Conservation (phyloP, 495 filamentous ascomycete genomes). For the Aspergillus indologenus region DNA sequence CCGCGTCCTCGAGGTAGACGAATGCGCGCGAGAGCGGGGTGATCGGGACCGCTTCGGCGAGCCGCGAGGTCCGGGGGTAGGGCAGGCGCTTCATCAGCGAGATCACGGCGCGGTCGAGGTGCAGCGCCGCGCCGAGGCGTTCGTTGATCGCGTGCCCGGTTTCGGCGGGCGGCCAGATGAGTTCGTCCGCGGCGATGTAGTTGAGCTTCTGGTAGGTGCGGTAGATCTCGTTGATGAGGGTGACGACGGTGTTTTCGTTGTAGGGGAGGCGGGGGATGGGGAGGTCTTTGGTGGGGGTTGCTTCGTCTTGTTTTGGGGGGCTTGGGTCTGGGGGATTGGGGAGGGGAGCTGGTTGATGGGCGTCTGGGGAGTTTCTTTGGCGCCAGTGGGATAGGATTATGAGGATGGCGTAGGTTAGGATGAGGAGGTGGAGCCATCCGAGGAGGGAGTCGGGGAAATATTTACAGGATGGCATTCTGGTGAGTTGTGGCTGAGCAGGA, state of each 20-base stretch:
- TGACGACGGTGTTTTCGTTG: not conserved
- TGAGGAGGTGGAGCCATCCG: no score
- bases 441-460: no score
- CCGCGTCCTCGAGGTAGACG: not conserved
- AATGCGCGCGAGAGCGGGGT: not conserved
- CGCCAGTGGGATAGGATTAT: no score
- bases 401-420: no score
- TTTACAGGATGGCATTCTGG: no score
- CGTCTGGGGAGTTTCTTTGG: no score
- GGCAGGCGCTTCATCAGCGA: not conserved
- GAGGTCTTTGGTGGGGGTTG: no score
- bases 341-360: no score
- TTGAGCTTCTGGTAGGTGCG: not conserved
- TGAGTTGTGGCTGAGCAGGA: no score
- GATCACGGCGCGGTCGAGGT: not conserved
- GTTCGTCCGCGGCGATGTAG: not conserved
- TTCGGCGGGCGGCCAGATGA: not conserved
- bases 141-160: constrained; percentile 1
- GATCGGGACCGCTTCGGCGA: not conserved
- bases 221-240: not conserved
- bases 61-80: not conserved
- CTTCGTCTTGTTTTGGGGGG: no score
- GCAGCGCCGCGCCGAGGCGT: not conserved
- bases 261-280: not conserved
- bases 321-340: no score